Percentiles rank a stretch among this genome's conserved stretches.
phyloP scores from a whole-genome alignment of 163 green algal genomes.

The Scenedesmus sp. region DNA sequence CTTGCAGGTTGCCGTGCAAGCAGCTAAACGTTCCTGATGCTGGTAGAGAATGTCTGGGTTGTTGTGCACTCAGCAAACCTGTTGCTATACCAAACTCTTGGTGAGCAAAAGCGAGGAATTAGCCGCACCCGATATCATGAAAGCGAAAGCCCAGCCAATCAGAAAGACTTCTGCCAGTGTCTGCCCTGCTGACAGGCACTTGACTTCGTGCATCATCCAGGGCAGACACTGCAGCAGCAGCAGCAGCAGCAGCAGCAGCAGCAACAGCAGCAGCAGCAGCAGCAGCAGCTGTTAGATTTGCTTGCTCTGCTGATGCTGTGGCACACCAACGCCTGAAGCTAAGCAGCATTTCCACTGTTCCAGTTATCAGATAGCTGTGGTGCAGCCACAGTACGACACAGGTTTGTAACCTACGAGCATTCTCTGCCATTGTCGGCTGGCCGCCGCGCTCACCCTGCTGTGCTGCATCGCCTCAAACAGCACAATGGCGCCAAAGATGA shows the following conservation, averaged over 20 bases:
- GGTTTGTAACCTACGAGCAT: too few species aligned
- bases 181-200: constrained; percentile 23
- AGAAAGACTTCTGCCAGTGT: constrained; percentile 45
- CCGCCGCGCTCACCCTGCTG: constrained; percentile 1
- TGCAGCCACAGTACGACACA: too few species aligned
- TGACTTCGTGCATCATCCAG: constrained; percentile 35
- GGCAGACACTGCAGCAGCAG: constrained; percentile 33
- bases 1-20: too few species aligned
- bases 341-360: too few species aligned
- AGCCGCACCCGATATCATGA: constrained; percentile 21
- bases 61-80: too few species aligned
- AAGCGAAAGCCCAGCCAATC: constrained; percentile 48
- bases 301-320: neutral
- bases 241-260: neutral
- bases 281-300: neutral
- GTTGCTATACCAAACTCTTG: too few species aligned
- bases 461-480: constrained; percentile 39
- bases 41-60: too few species aligned
- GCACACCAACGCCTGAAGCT: too few species aligned
- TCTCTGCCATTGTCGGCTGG: too few species aligned
- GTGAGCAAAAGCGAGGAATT: too few species aligned
- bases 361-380: too few species aligned
- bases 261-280: constrained; percentile 40
- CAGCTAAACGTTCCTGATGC: too few species aligned
- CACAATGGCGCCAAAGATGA: constrained; percentile 26